Conservation (phyloP, 768 basidiomycete genomes). For the Termitomyces titanicus region DNA sequence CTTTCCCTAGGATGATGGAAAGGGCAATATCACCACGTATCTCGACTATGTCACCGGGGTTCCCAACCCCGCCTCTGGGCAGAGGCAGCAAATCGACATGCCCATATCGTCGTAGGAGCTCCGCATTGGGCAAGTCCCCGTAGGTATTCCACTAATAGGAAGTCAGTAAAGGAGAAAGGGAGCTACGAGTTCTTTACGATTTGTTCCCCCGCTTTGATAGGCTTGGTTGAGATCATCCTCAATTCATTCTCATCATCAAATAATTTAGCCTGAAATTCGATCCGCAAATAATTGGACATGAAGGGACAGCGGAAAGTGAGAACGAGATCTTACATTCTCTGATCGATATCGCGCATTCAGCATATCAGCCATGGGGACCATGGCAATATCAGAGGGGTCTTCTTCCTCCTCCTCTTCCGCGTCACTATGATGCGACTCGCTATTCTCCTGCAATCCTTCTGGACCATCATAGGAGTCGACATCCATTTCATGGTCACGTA, state of each 20-base stretch:
- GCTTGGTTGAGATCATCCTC: slow-evolving; percentile 77
- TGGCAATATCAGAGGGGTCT: slow-evolving; percentile 65
- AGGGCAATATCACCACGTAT: slow-evolving; percentile 70
- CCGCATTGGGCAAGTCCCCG: slow-evolving; percentile 88
- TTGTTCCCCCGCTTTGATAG: slow-evolving; percentile 76
- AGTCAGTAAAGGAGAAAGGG: slow-evolving; percentile 4
- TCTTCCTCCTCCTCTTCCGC: slow-evolving; percentile 38
- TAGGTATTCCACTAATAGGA: slow-evolving; percentile 86
- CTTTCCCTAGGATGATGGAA: slow-evolving; percentile 26
- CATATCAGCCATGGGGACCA: slow-evolving; percentile 97
- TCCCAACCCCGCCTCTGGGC: slow-evolving; percentile 48
- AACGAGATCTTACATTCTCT: slow-evolving; percentile 64
- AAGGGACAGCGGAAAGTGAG: background rate
- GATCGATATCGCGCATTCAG: slow-evolving; percentile 84
- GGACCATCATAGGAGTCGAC: slow-evolving; percentile 27
- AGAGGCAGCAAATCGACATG: slow-evolving; percentile 79
- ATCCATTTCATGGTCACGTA: slow-evolving; percentile 37
- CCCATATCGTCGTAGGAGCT: slow-evolving; percentile 91
- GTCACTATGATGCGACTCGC: slow-evolving; percentile 26
- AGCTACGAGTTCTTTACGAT: slow-evolving; percentile 55
- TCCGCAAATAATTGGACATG: slow-evolving; percentile 5
- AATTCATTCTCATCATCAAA: slow-evolving; percentile 73
- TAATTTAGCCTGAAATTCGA: slow-evolving; percentile 62
- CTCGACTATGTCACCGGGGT: slow-evolving; percentile 80
- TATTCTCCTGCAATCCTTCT: slow-evolving; percentile 17